Conservation (phyloP, 805 yeast species). For the Yueomyces sinensis region DNA sequence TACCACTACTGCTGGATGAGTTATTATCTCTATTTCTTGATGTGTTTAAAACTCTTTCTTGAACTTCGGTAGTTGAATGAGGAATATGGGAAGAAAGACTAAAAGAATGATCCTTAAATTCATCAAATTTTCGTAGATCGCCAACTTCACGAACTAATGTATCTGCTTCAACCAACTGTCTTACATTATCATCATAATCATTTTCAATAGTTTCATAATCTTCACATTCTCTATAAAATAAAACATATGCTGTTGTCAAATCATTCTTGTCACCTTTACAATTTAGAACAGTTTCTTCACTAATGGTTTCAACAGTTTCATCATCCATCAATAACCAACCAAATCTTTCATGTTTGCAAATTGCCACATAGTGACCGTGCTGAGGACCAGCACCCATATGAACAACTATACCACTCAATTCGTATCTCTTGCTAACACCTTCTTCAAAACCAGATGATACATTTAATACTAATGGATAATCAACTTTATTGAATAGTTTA, state of each 20-base stretch:
- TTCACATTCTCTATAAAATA: slow-evolving; percentile 47
- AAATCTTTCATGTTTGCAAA: slow-evolving; percentile 60
- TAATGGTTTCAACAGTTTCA: slow-evolving; percentile 83
- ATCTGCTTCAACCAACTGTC: slow-evolving; percentile 14
- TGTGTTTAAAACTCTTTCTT: too few species aligned
- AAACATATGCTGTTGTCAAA: slow-evolving; percentile 80
- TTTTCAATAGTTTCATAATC: not conserved
- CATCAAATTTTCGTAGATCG: too few species aligned
- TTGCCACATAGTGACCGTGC: slow-evolving; percentile 89
- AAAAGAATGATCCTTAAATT: too few species aligned
- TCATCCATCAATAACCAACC: slow-evolving; percentile 95
- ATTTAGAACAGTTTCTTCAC: slow-evolving; percentile 66
- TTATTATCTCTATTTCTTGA: too few species aligned
- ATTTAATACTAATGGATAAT: slow-evolving; percentile 61
- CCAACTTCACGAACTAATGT: slow-evolving; percentile 7
- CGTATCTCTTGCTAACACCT: slow-evolving; percentile 46
- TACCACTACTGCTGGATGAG: too few species aligned
- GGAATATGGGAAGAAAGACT: too few species aligned
- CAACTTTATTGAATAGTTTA: slow-evolving; percentile 74
- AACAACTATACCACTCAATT: slow-evolving; percentile 73
- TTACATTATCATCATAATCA: slow-evolving; percentile 9
- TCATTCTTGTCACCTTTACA: slow-evolving; percentile 86
- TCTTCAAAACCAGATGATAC: slow-evolving; percentile 39
- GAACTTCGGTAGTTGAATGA: too few species aligned
- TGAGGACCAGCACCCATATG: slow-evolving; percentile 97